Evolutionary conservation across 257 asterid species (phyloP), one percentile per base, ranked within the genome.

Genomic region (Marsdenia floribunda): DNA sequence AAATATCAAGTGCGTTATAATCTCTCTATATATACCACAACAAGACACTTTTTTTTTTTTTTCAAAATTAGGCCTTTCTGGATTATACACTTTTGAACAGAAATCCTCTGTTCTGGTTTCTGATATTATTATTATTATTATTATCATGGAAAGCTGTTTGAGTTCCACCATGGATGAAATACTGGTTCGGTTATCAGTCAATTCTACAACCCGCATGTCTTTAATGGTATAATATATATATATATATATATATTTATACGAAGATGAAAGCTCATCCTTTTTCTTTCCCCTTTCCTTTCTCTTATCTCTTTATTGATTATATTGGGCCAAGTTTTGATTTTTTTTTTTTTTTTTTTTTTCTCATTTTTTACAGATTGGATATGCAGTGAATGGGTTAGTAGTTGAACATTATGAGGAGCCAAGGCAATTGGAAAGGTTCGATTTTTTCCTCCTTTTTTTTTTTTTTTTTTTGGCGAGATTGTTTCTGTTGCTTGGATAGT

Each of bases 371-470:
- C 24, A n/a, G 13, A 59, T 59, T 14, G 65, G 37, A 59, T 35
- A 35, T 59, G 37, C 37, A 6, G 16, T 37, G 24, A 59, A 59
- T 22, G 37, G 37, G 37, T 9, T n/a, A n/a, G n/a, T 59, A n/a
- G 37, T 59, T 13, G 65, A 59, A 37, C 24, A 6, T 59, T 18
- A 3, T 24, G 3, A 12, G 65, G 16, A 59, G 37, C 65, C 35
- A 22, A n/a, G 65, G 37, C 37, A 59, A 59, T 59, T 59, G 65
- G 37, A 59, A 24, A 59, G 65, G 65, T 59, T 59, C 37, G 65
- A 9, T 59, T 59, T 59, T 16, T 59, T 18, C n/a, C 65, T n/a
- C n/a, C n/a, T n/a, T n/a, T n/a, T n/a, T n/a, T n/a, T n/a, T n/a
- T n/a, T n/a, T n/a, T n/a, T n/a, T n/a, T n/a, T n/a, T n/a, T n/a